Evolutionary conservation across 2,329 filamentous ascomycete species (phyloP), one percentile per base, ranked within the genome.

Genomic region (Gremmenia infestans): DNA sequence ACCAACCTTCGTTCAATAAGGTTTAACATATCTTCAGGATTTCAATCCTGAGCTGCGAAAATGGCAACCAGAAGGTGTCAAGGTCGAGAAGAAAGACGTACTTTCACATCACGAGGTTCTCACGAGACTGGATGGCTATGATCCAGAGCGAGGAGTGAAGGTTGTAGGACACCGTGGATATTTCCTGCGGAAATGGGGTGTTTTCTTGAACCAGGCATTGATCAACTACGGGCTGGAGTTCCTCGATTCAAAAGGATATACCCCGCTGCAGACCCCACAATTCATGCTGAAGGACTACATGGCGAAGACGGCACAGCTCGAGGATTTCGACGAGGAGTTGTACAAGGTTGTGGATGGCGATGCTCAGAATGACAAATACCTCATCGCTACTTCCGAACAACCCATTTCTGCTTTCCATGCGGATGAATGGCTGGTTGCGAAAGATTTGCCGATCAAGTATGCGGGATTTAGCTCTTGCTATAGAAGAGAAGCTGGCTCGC

Each of bases 31-130:
- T 12, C 7, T 42, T 19, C 59, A 81, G 81, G 91, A 94, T 71
- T 82, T 96, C 78, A 97, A 99, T 73, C 78, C 77, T 43, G 73
- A 91, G 35, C 78, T 89, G 65, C 83, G 85, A 67, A 87, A 81
- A 32, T 99, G 92, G 92, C 82, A 83, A 5, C 93, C 93, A 0
- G 85, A 91, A 63, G 86, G 86, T 52, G 80, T 86, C 56, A 80
- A 76, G 22, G 83, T 89, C 49, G 84, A 91, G 74, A 92, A 92
- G 79, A 83, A 84, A 66, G 80, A 88, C 56, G 78, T 82, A 60
- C 86, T 97, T 60, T 96, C 92, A 51, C 94, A 99, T 73, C 94
- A 99, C 73, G 93, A 97, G 71, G 91, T 99, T 53, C 83, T 97
- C 58, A 85, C 87, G 56, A 83, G 91, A 65, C 77, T 97, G 60